phyloP scores from a whole-genome alignment of 108 stramenopile species.

The Pseudonitzschia multiseries region DNA sequence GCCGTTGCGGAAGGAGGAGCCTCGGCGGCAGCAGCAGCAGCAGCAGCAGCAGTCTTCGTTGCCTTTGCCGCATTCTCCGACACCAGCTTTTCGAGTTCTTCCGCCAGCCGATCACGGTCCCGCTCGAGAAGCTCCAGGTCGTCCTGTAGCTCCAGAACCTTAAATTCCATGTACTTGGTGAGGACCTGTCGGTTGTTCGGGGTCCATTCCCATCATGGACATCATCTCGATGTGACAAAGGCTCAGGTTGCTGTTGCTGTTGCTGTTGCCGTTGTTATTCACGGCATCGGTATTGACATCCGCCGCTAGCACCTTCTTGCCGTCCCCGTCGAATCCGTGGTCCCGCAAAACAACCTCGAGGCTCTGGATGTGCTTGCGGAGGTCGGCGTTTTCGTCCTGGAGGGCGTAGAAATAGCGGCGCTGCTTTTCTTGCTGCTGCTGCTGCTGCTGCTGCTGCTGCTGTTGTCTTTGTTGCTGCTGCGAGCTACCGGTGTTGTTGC shows the following conservation, averaged over 20 bases:
- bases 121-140: slow-evolving; percentile 24
- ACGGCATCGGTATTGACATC: too few species aligned
- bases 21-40: too few species aligned
- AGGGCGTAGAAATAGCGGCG: background rate
- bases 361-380: slow-evolving; percentile 3
- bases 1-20: too few species aligned
- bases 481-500: background rate
- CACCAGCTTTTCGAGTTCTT: background rate
- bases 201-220: slow-evolving; percentile 42
- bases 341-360: slow-evolving; percentile 23
- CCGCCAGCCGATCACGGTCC: background rate
- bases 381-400: slow-evolving; percentile 29
- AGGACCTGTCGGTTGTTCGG: slow-evolving; percentile 31
- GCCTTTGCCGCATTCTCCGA: too few species aligned
- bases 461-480: background rate
- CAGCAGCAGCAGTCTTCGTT: too few species aligned
- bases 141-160: slow-evolving; percentile 24
- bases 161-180: slow-evolving; percentile 32
- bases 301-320: background rate
- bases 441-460: background rate
- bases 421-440: background rate
- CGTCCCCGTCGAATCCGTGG: slow-evolving; percentile 19
- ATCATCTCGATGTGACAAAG: slow-evolving; percentile 16
- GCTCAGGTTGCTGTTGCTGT: background rate
- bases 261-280: too few species aligned